Conservation (phyloP, 2,329 filamentous ascomycete genomes). For the Penicillium sp. region DNA sequence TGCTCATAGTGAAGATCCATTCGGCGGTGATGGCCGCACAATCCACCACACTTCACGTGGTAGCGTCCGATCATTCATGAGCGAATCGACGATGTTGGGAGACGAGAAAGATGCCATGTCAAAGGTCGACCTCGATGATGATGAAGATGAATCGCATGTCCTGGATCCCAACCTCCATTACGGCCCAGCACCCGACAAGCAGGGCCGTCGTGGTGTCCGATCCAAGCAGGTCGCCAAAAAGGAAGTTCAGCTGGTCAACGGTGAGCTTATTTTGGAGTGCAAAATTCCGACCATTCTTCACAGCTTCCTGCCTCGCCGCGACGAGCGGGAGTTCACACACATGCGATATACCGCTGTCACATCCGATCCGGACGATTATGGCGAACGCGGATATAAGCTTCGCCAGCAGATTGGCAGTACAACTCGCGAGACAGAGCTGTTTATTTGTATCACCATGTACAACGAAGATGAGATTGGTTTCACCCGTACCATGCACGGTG, state of each 20-base stretch:
- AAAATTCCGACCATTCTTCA: conserved; percentile 98
- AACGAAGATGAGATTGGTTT: conserved; percentile 97
- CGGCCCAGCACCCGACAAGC: conserved; percentile 75
- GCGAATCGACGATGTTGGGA: conserved; percentile 50
- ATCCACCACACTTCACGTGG: conserved; percentile 46
- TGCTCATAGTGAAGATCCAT: conserved; percentile 66
- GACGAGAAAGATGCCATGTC: conserved; percentile 42
- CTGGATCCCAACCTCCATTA: conserved; percentile 59
- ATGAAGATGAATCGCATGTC: conserved; percentile 46
- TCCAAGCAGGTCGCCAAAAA: conserved; percentile 83
- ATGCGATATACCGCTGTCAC: conserved; percentile 99
- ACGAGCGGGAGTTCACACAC: conserved; percentile 93
- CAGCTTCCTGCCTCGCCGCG: conserved; percentile 85
- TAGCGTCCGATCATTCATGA: conserved; percentile 53
- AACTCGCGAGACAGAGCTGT: conserved; percentile 80
- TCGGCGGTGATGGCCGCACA: conserved; percentile 45
- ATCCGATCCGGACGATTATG: conserved; percentile 91
- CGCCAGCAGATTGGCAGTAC: conserved; percentile 81
- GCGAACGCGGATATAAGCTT: conserved; percentile 77
- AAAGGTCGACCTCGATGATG: conserved; percentile 40
- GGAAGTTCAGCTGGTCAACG: conserved; percentile 92
- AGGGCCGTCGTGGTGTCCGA: conserved; percentile 77
- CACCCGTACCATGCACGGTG: conserved; percentile 93
- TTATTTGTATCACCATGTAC: conserved; percentile 98
- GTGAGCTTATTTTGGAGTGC: conserved; percentile 93